These are phyloP conservation scores for Epichloe sp. DNA, from an alignment of 2,329 filamentous ascomycete species.

Conservation along the genomic window DNA sequence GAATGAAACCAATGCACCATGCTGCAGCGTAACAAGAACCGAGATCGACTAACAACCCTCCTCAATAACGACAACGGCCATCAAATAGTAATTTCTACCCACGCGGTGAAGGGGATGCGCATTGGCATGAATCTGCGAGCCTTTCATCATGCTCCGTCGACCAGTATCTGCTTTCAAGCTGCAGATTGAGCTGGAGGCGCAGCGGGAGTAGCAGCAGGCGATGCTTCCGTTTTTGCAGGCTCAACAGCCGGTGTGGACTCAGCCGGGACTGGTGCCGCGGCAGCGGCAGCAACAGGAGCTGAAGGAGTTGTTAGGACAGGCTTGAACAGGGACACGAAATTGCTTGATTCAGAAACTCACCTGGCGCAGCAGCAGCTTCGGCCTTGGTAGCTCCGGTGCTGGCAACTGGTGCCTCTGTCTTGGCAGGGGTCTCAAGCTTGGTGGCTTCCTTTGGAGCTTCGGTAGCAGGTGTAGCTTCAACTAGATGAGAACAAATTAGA, in stretches of 20 bases:
- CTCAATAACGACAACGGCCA: slow-evolving; percentile 1
- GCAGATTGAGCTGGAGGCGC: background rate
- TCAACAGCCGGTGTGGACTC: slow-evolving; percentile 7
- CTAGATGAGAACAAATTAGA: slow-evolving; percentile 5
- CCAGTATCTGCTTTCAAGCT: background rate
- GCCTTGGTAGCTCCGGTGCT: slow-evolving; percentile 1
- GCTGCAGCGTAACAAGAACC: slow-evolving; percentile 3
- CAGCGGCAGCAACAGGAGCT: slow-evolving; percentile 5
- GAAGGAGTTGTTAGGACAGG: background rate
- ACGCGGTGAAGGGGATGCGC: background rate
- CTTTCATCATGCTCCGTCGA: background rate
- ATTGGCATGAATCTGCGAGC: background rate
- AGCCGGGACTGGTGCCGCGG: slow-evolving; percentile 1
- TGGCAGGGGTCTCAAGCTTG: background rate
- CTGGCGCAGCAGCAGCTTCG: slow-evolving; percentile 1
- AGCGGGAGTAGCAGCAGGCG: slow-evolving; percentile 10
- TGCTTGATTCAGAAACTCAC: background rate
- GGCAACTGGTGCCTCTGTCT: background rate
- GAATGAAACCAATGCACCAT: slow-evolving; percentile 7
- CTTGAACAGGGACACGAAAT: too few species aligned
- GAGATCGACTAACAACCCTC: background rate
- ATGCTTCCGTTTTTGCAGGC: slow-evolving; percentile 15
- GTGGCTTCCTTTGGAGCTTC: slow-evolving; percentile 1
- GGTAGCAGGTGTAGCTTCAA: slow-evolving; percentile 13
- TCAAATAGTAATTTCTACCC: background rate